These are phyloP conservation scores for Nicotiana rustica DNA, from an alignment of 305 asterid genomes.

Conservation along the genomic window DNA sequence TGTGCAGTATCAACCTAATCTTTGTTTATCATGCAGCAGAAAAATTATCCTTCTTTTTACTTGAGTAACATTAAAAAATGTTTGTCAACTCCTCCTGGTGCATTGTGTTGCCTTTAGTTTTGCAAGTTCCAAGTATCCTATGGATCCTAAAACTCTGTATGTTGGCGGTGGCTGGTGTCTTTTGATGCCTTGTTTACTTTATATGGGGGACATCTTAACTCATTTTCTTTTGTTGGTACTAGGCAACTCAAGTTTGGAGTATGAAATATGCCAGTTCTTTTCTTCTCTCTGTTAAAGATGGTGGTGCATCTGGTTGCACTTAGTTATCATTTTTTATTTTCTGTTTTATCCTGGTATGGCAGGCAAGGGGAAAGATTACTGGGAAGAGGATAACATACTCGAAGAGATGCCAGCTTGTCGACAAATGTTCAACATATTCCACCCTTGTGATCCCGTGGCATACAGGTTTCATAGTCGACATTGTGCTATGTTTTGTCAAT, in stretches of 20 bases:
- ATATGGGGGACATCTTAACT: neutral
- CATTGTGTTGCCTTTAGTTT: conserved; percentile 11
- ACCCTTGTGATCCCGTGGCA: conserved; percentile 98
- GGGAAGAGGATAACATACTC: conserved; percentile 78
- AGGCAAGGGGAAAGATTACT: conserved; percentile 85
- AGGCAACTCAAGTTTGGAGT: conserved; percentile 1
- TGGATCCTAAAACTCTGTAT: neutral
- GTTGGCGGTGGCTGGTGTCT: neutral
- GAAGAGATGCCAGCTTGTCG: conserved; percentile 98
- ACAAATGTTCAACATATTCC: conserved; percentile 92
- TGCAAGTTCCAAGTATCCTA: conserved; percentile 1
- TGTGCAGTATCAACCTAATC: conserved; percentile 22
- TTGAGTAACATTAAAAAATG: neutral
- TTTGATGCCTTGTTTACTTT: conserved; percentile 18
- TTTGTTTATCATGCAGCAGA: neutral
- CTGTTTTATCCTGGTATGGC: conserved; percentile 43
- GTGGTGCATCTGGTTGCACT: conserved; percentile 19
- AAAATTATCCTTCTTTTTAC: neutral
- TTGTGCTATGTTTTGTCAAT: conserved; percentile 8
- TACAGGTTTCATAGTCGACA: conserved; percentile 60
- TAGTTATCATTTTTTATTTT: conserved; percentile 33
- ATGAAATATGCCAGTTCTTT: neutral
- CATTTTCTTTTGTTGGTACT: neutral
- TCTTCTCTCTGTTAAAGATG: conserved; percentile 12
- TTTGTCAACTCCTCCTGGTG: conserved; percentile 26